Evolutionary conservation across 2,329 filamentous ascomycete genomes (phyloP), one percentile per base, ranked within the genome.

Genomic region (Colletotrichum gigasporum): DNA sequence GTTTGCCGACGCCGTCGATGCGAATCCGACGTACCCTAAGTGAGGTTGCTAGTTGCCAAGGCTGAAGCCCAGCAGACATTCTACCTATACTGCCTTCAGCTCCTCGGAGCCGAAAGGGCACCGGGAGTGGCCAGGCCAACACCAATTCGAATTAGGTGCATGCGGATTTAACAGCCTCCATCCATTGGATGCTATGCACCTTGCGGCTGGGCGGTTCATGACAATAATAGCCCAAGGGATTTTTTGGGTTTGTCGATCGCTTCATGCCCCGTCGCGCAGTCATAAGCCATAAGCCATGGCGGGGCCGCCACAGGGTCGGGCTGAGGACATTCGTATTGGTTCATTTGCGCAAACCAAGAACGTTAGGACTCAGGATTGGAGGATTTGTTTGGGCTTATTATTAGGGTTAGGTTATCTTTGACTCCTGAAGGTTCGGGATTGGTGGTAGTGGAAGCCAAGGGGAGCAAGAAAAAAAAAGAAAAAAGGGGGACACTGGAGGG

Each of bases 21-120:
- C 53, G 53, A 63, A 22, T 16, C 59, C 53, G 58, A 61, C 14
- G 18, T 56, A 41, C 41, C 58, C 58, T 50, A 61, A 22, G 11
- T 16, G 30, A 32, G 22, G 20, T 39, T 35, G 28, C 5, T n/a
- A 20, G 48, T 35, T 20, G 35, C 28, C 53, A 59, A 48, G 56
- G 56, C 56, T 59, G 37, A 61, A 54, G 47, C 12, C 47, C 18
- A 35, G n/a, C n/a, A 30, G 14, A 16, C 24, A 12, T 20, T 41
- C 12, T 32, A 24, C 34, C n/a, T 52, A 28, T 22, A n/a, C 32
- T 35, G 16, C 16, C 20, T 28, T 48, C 18, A 26, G 16, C 9
- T 24, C 41, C 3, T 16, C 57, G 59, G 59, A 37, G 59, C 59
- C 59, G 59, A 63, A 63, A 58, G 54, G 20, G 59, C 54, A 50